Base-by-base conservation (phyloP, 371 early-diverging fungal species). In the Mucor irregularis region DNA sequence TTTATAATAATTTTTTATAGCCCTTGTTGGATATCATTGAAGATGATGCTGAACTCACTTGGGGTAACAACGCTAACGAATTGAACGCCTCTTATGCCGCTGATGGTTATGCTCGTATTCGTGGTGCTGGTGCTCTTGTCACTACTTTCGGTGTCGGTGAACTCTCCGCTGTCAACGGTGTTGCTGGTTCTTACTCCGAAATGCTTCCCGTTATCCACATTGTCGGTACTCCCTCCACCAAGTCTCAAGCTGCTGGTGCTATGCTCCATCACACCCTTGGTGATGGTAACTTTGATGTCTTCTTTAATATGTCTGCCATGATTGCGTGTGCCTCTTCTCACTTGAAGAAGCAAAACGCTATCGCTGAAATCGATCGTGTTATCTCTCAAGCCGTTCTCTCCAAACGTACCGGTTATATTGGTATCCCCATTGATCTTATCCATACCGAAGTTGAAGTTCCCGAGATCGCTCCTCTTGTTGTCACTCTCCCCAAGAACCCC, bases 61-160 rank as follows among this genome's bases (percentile, higher is more conserved):
- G 74, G 78, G 69, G 69, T 22, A 64, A 69, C 49, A 61, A 67
- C 53, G 64, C 68, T 13, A 78, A 78, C 24, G 78, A 78, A 53
- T 44, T 78, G 28, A 78, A 81, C 14, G 71, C 73, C 16, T 62
- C 75, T 10, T 77, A 77, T 62, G 74, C 82, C 10, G 79, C 80
- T 21, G 82, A 81, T 61, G 80, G 82, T 10, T 82, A 82, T 63
- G 78, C 82, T 22, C 69, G 69, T 47, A 50, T 66, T 10, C 37
- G 54, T 16, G 66, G 73, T 28, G 58, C 57, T 13, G 73, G 68
- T 40, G 78, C 74, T 29, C 37, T 82, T 9, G 62, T 76, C 17
- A 82, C 82, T 5, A 82, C 82, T 14, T 82, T 82, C 53, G 82
- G 82, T 28, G 82, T 82, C 0, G 82, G 82, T 30, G 82, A 82